Conservation (phyloP, 139 green algal genomes). For the Chlorella vulgaris region DNA sequence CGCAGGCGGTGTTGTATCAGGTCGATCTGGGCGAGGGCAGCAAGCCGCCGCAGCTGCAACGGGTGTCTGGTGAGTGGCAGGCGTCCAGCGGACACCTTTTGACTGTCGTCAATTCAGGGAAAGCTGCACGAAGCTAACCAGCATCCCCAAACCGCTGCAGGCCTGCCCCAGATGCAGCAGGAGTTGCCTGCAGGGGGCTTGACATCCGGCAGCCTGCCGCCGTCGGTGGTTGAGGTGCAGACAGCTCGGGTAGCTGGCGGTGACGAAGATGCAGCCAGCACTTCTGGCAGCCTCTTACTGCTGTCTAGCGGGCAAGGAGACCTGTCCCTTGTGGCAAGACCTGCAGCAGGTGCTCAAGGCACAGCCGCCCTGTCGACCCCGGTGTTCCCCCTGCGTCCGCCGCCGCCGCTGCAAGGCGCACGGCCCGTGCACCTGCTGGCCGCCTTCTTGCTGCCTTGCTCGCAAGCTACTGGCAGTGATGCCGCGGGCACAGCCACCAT, state of each 20-base stretch:
- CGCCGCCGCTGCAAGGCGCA: conserved; percentile 46
- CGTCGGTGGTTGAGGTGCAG: conserved; percentile 17
- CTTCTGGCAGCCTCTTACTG: conserved; percentile 18
- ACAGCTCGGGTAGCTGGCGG: not conserved
- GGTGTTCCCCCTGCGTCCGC: conserved; percentile 42
- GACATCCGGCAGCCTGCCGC: not conserved
- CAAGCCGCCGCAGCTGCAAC: not conserved
- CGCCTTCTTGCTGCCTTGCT: conserved; percentile 27
- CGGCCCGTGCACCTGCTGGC: conserved; percentile 50
- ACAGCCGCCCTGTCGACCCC: not conserved
- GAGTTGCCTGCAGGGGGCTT: not conserved
- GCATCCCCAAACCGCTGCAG: no score
- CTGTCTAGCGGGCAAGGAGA: conserved; percentile 43
- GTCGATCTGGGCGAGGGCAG: not conserved
- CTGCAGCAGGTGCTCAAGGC: not conserved
- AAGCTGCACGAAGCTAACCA: no score
- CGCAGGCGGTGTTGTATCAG: not conserved
- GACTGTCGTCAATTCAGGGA: no score
- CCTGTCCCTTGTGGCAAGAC: not conserved
- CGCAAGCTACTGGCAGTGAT: not conserved
- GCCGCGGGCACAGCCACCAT: not conserved
- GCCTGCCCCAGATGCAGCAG: not conserved
- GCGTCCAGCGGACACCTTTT: no score
- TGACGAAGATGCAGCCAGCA: not conserved
- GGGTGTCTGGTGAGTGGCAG: not conserved